These are phyloP conservation scores for Geoglossum glabrum DNA, from an alignment of 495 filamentous ascomycete genomes.

Conservation along the genomic window DNA sequence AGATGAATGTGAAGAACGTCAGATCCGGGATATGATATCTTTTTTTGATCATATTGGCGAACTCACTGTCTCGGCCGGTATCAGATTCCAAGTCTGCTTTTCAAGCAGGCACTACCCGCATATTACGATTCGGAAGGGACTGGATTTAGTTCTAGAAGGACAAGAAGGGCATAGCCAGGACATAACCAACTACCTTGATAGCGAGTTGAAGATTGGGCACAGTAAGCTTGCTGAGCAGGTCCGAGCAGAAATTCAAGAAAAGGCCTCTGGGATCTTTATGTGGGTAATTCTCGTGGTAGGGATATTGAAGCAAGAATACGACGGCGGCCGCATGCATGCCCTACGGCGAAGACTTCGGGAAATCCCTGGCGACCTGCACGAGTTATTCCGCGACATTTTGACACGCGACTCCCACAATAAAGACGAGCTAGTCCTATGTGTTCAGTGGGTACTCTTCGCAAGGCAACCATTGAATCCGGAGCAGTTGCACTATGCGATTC, in stretches of 20 bases:
- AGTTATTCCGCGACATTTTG: constrained; percentile 20
- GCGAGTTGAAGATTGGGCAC: constrained; percentile 8
- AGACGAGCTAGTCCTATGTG: constrained; percentile 17
- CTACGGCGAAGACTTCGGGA: constrained; percentile 13
- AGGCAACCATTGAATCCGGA: constrained; percentile 14
- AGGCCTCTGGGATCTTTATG: constrained; percentile 14
- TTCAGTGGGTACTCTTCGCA: constrained; percentile 25
- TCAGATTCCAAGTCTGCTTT: constrained; percentile 14
- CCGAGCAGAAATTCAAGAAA: neutral
- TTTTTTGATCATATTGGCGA: constrained; percentile 19
- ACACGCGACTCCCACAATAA: constrained; percentile 14
- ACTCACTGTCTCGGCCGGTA: neutral
- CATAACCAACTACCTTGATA: constrained; percentile 9
- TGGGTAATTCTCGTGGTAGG: constrained; percentile 19
- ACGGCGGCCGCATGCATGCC: constrained; percentile 10
- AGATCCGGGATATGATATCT: constrained; percentile 19
- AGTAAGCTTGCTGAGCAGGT: neutral
- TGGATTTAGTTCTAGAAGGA: constrained; percentile 8
- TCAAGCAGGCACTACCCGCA: constrained; percentile 20
- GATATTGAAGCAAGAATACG: constrained; percentile 16
- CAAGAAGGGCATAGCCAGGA: constrained; percentile 11
- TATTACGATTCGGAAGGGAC: constrained; percentile 12
- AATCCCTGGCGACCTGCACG: constrained; percentile 17
- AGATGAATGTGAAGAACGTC: constrained; percentile 21
- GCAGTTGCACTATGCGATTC: constrained; percentile 21